phyloP scores from a whole-genome alignment of 768 basidiomycete genomes.

The Lactifluus subvellereus region DNA sequence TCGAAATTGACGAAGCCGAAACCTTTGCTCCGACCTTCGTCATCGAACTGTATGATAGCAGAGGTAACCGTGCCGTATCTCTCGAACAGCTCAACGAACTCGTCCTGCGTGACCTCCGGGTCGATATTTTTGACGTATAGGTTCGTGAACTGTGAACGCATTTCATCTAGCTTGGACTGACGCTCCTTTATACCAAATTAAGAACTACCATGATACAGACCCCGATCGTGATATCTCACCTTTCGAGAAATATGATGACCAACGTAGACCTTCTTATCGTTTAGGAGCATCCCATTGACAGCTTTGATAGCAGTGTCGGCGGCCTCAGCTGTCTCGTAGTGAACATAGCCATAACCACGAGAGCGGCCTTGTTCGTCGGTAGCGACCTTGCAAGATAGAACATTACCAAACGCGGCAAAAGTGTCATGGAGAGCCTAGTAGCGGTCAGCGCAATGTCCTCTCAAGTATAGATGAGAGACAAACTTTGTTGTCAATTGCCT shows the following conservation, averaged over 20 bases:
- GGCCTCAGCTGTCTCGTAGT: constrained; percentile 97
- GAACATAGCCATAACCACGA: constrained; percentile 98
- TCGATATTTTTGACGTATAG: constrained; percentile 98
- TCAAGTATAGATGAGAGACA: constrained; percentile 6
- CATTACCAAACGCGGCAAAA: constrained; percentile 97
- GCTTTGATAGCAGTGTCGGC: constrained; percentile 96
- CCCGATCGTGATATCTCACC: constrained; percentile 36
- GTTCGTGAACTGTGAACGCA: constrained; percentile 96
- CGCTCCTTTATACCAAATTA: constrained; percentile 58
- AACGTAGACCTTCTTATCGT: constrained; percentile 99
- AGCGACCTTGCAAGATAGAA: constrained; percentile 98
- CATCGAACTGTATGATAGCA: constrained; percentile 76
- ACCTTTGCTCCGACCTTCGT: constrained; percentile 88
- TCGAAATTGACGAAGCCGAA: constrained; percentile 99
- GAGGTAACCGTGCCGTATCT: constrained; percentile 83
- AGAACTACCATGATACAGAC: not conserved
- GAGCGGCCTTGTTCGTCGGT: constrained; percentile 93
- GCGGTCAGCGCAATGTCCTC: constrained; percentile 2
- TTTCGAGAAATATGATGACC: constrained; percentile 97
- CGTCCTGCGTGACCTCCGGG: constrained; percentile 72
- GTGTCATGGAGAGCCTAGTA: constrained; percentile 94
- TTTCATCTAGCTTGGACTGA: constrained; percentile 97
- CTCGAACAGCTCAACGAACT: constrained; percentile 78
- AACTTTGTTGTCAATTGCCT: constrained; percentile 96
- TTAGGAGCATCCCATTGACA: constrained; percentile 98